Evolutionary conservation across 345 rosid genomes (phyloP), one percentile per base, ranked within the genome.

Genomic region (Dipteronia sinensis): DNA sequence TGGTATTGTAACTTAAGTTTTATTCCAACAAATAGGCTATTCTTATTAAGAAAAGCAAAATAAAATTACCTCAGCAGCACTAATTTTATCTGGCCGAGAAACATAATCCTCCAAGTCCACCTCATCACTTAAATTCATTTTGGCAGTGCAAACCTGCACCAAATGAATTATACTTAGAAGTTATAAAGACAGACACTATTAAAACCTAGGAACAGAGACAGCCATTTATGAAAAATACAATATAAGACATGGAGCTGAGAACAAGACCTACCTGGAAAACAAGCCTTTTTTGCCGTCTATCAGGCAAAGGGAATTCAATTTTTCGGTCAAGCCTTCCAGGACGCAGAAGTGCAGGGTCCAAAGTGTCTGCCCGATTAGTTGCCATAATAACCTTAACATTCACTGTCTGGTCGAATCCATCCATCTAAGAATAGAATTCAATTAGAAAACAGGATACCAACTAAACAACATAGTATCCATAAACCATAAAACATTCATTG

Each of bases 91-190:
- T 10, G 99, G 99, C 22, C 98, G 89, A 79, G 98, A 96, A 74
- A 96, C 98, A 83, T 92, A 96, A 89, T 96, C 99, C 82, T 96
- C 99, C 90, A 96, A 85, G 85, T 96, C 99, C 72, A 92, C 98
- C 91, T 96, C 98, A 79, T 96, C 99, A 73, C 99, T 72, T 56
- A 96, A 86, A 82, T 96, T 92, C 99, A 96, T 96, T 85, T 96
- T 94, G 64, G 98, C 80, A 7, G 99, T 96, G 89, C 99, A 96
- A 75, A 96, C 99, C 99, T 96, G 89, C 19, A 82, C 16, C n/a
- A 55, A 67, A 55, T 76, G 34, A 12, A 55, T 55, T 55, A 55
- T 42, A 40, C 64, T 7, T 53, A 6, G 64, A 13, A 59, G 25
- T 59, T 59, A 20, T 4, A 59, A 20, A 3, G 67, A 2, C 38